A percentile compares a stretch with the other conserved stretches of the same genome.
Evolutionary conservation across 352 stramenopile genomes (phyloP).

Genomic region (Phytophthora nicotianae): DNA sequence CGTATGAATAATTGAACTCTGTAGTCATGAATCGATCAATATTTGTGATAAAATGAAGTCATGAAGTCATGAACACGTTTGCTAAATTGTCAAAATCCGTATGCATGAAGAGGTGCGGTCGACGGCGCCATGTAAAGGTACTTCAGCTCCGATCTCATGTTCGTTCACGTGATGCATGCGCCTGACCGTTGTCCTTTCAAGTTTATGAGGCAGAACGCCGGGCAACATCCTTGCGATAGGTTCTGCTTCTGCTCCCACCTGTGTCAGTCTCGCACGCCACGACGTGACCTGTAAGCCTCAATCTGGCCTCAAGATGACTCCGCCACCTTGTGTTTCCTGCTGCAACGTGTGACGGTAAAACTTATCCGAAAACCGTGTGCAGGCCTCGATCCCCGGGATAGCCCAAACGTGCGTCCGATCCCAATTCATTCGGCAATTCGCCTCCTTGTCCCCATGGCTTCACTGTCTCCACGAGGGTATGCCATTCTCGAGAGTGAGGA

Average conservation of each 20-base stretch:
- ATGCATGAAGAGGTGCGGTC: conserved; percentile 1
- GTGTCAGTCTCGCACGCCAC: conserved; percentile 5
- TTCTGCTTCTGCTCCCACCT: conserved; percentile 2
- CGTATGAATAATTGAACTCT: conserved; percentile 13
- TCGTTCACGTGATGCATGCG: conserved; percentile 3
- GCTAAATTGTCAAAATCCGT: conserved; percentile 1
- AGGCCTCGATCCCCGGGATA: conserved; percentile 9
- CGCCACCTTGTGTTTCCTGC: conserved; percentile 1
- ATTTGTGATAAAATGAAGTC: background rate
- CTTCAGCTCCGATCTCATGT: background rate
- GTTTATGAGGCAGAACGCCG: background rate
- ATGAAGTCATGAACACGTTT: background rate
- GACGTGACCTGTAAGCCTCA: conserved; percentile 5
- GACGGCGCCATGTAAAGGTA: conserved; percentile 9
- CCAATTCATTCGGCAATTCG: conserved; percentile 23
- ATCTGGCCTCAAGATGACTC: background rate
- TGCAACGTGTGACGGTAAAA: conserved; percentile 7
- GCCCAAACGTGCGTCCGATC: conserved; percentile 5
- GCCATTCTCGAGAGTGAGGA: conserved; percentile 23
- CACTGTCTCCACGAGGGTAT: conserved; percentile 21
- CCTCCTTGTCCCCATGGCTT: conserved; percentile 9
- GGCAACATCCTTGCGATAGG: conserved; percentile 14
- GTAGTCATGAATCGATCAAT: conserved; percentile 4
- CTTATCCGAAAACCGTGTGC: conserved; percentile 1
- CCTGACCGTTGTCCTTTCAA: conserved; percentile 3